phyloP scores from a whole-genome alignment of 2,329 filamentous ascomycete genomes.

The Daldinia sp. region DNA sequence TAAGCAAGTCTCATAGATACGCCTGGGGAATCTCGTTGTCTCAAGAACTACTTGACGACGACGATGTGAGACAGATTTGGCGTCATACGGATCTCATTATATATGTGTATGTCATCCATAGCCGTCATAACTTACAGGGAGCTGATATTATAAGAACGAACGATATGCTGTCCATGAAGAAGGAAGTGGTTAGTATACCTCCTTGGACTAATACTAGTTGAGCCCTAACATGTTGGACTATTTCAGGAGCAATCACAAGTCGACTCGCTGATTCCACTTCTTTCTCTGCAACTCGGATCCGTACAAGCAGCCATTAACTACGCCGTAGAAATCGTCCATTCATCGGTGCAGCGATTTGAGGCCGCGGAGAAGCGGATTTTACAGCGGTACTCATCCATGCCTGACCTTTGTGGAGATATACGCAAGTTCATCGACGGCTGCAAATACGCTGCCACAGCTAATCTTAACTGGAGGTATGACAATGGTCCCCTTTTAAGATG shows the following conservation, averaged over 20 bases:
- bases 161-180: conserved; percentile 41
- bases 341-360: conserved; percentile 24
- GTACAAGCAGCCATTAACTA: conserved; percentile 31
- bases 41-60: conserved; percentile 20
- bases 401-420: conserved; percentile 20
- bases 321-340: conserved; percentile 14
- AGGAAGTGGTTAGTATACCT: conserved; percentile 35
- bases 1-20: conserved; percentile 20
- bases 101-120: conserved; percentile 11
- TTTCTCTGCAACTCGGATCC: conserved; percentile 33
- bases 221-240: background rate
- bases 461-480: conserved; percentile 39
- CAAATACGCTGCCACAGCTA: conserved; percentile 36
- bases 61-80: conserved; percentile 34
- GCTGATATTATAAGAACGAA: conserved; percentile 26
- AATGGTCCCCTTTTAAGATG: background rate
- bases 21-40: conserved; percentile 24
- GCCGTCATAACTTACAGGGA: background rate
- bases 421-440: conserved; percentile 30
- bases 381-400: conserved; percentile 15
- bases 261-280: conserved; percentile 34
- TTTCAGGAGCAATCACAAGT: conserved; percentile 33
- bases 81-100: conserved; percentile 35
- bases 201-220: background rate
- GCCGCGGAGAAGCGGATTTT: conserved; percentile 22